Base-by-base conservation (phyloP, 2,329 filamentous ascomycete species). In the Ascochyta rabiei region DNA sequence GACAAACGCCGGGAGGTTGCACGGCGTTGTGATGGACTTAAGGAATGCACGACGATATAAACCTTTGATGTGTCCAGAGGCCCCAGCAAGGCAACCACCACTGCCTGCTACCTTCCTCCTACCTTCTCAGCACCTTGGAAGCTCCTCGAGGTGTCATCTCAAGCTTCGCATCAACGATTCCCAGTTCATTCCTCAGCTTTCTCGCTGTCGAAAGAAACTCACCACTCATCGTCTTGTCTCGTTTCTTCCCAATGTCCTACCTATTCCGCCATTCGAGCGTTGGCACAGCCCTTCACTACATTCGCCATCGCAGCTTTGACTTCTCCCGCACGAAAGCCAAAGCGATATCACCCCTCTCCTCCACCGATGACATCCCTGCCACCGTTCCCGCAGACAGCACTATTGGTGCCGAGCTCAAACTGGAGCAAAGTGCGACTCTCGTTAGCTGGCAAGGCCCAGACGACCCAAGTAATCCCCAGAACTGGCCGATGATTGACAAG, bases 381-480 rank as follows among this genome's bases (percentile, higher is more conserved):
- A 33, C 58, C 37, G 41, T 64, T 10, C 15, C 53, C 23, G 28
- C 51, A 45, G 41, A 61, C 44, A 53, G 58, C 57, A 21, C 59
- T 30, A 26, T 61, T 12, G 60, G 60, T 9, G 19, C 51, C 8
- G 64, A 66, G 18, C 62, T 63, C 31, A 67, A 64, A 34, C 53
- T 58, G 31, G 35, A 63, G n/a, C 60, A 66, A 16, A 63, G 66
- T 16, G 64, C 67, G 2, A 68, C 65, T 9, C 58, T 75, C 2
- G 70, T 79, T 4, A 71, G 76, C 50, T 78, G 76, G 75, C 75
- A 72, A 47, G 70, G 69, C 0, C 72, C 72, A 23, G 60, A 68
- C 12, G 71, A 74, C 28, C 69, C 72, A 4, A 65, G 61, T 21
- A 75, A 75, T 40, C 74, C 74, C 1, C 62, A 71, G 51, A 76